These are phyloP conservation scores for Dentipellis sp. DNA, from an alignment of 768 basidiomycete genomes.

Conservation along the genomic window DNA sequence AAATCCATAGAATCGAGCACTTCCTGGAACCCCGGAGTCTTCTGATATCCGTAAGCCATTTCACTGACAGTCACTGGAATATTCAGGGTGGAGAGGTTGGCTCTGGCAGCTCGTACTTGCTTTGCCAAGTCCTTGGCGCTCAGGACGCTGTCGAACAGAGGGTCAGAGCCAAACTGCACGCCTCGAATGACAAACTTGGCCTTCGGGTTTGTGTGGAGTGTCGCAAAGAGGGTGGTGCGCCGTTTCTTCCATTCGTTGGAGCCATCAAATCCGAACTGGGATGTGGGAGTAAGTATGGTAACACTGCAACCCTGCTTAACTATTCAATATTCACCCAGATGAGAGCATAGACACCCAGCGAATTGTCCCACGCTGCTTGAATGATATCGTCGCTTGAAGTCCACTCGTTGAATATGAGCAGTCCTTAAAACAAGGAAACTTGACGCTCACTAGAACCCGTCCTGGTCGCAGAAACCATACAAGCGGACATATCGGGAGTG, in stretches of 20 bases:
- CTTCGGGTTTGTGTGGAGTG: constrained; percentile 20
- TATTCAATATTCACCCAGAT: constrained; percentile 50
- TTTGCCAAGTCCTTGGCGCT: constrained; percentile 34
- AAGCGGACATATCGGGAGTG: constrained; percentile 55
- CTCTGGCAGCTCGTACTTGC: constrained; percentile 42
- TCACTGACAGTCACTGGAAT: constrained; percentile 58
- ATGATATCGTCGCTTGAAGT: constrained; percentile 41
- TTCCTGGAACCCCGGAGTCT: constrained; percentile 38
- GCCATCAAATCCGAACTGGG: constrained; percentile 22
- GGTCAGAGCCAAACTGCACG: constrained; percentile 67
- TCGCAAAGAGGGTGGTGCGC: constrained; percentile 18
- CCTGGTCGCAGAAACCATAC: constrained; percentile 31
- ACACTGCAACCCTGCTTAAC: neutral
- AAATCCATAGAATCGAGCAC: constrained; percentile 53
- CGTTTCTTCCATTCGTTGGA: constrained; percentile 16
- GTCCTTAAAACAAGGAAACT: neutral
- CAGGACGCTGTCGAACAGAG: constrained; percentile 51
- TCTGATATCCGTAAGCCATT: constrained; percentile 34
- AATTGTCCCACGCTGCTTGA: constrained; percentile 57
- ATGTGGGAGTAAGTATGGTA: neutral
- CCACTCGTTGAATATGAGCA: neutral
- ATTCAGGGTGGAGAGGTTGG: constrained; percentile 37
- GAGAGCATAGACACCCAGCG: constrained; percentile 64
- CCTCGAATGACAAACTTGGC: constrained; percentile 60
- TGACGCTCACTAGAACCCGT: constrained; percentile 29